These are phyloP conservation scores for carrot (Daucus carota) DNA, from an alignment of 129 eudicot genomes.

Conservation along the genomic window DH1_v3.0 NC_030389.2:11627001-11627500, in stretches of 20 bases:
- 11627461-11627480: conserved; percentile 81
- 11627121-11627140: conserved; percentile 13
- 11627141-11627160: conserved; percentile 20
- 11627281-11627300: conserved; percentile 93
- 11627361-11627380: background rate
- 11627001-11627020: conserved; percentile 5
- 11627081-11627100: conserved; percentile 18
- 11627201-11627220: conserved; percentile 53
- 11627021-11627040: conserved; percentile 4
- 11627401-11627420: conserved; percentile 48
- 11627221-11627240: conserved; percentile 75
- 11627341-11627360: background rate
- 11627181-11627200: conserved; percentile 20
- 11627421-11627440: conserved; percentile 59
- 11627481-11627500: conserved; percentile 94
- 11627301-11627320: conserved; percentile 89
- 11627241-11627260: conserved; percentile 92
- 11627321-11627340: conserved; percentile 75
- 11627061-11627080: conserved; percentile 17
- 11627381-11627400: background rate
- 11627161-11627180: conserved; percentile 39
- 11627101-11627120: conserved; percentile 13
- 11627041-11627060: conserved; percentile 21
- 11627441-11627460: conserved; percentile 89
- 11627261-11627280: conserved; percentile 93